Base-by-base conservation (phyloP, 768 basidiomycete genomes). In the Phlebiopsis flavidoalba region DNA sequence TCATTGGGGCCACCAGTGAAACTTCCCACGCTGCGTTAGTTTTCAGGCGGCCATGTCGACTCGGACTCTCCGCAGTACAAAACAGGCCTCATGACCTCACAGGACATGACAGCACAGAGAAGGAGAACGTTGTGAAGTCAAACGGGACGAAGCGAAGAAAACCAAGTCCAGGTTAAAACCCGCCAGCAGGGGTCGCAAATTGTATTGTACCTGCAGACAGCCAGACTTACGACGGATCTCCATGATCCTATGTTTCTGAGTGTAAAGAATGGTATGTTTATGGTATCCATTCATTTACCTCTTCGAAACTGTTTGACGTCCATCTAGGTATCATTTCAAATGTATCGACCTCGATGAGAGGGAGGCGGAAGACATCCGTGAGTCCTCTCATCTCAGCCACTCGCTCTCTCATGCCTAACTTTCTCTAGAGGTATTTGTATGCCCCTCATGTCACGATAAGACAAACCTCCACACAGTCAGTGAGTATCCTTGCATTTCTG, bases 341-440 rank as follows among this genome's bases (percentile, higher is more conserved):
- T 94, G 92, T 73, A 79, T 93, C 10, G 75, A 82, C 60, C 71
- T 93, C 52, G 78, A 71, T 60, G 82, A 83, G 64, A 74, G 79
- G 54, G 80, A 86, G 64, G 91, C 91, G 8, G 86, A 86, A 67
- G 87, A 90, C 70, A 88, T 94, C 71, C 83, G 90, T 91, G 72
- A 78, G 90, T 83, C 12, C 60, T 59, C 19, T 60, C 48, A 48
- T 58, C 11, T 48, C 47, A n/a, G 33, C 19, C 45, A 6, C 35
- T n/a, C 24, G 19, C n/a, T 55, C 21, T 33, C 21, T 21, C 51
- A 43, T 53, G 19, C 21, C 35, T 47, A 22, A 45, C 17, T 6
- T 19, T 26, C 37, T 51, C 1, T 61, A 91, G 89, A 79, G 73
- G 74, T 85, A 60, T 91, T 83, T 71, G 67, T 84, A 51, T 85